Evolutionary conservation across 2,329 filamentous ascomycete genomes (phyloP), one percentile per base, ranked within the genome.

Genomic region (Talaromyces marneffei): DNA sequence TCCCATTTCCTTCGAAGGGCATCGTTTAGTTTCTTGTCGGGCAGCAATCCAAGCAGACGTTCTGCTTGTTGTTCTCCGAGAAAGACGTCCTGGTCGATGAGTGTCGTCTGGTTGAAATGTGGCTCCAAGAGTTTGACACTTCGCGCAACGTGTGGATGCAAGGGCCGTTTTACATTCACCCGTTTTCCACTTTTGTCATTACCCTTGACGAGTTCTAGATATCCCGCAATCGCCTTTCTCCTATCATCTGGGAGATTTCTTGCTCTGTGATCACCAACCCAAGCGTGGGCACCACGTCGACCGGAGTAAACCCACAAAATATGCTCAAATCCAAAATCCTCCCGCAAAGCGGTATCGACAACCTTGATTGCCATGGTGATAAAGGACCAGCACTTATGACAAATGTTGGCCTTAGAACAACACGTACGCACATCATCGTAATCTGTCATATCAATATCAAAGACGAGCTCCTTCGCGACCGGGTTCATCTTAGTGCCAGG

Each of bases 281-380:
- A 99, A 5, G 94, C 94, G 86, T 99, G 94, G 31, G 90, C 92
- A 79, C 94, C 94, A 83, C 94, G 86, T 75, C 94, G 89, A 67
- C 94, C 94, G 0, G 94, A 99, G 76, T 99, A 99, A 6, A 99
- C 92, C 94, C 94, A 99, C 75, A 99, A 83, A 70, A 99, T 93
- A 76, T 99, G 93, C 72, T 90, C 87, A 77, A 97, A 99, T 50
- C 92, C 94, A 78, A 99, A 97, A 75, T 99, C 94, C 20, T 97
- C 91, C 57, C 92, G 84, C 67, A 99, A 76, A 0, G 92, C 92
- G 12, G 85, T 82, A 73, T 97, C 93, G 12, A 97, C 82, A 16
- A 97, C 91, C 72, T 95, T 94, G 73, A 99, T 93, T 7, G 94
- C 90, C 92, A 99, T 97, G 25, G 91, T 96, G 68, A 96, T 95